Conservation (phyloP, 306 rosid genomes). For the Quercus robur region DNA sequence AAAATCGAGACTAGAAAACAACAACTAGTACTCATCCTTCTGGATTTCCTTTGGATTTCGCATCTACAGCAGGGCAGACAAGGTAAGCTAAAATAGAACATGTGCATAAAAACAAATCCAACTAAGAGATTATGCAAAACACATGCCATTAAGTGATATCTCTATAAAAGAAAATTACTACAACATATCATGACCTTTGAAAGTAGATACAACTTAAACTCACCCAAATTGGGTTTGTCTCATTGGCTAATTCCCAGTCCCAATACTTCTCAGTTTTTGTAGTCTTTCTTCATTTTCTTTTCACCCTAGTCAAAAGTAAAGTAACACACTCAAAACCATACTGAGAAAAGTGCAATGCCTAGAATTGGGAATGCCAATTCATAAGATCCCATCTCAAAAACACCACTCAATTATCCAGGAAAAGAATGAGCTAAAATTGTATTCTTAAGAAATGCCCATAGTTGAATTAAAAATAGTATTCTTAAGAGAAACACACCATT, state of each 20-base stretch:
- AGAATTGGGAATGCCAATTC: not conserved
- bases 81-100: not conserved
- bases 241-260: constrained; percentile 97
- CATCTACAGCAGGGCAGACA: constrained; percentile 57
- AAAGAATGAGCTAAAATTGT: not conserved
- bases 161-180: not conserved
- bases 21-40: constrained; percentile 69
- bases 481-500: too few relatives aligned
- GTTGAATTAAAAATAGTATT: too few relatives aligned
- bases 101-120: constrained; percentile 6
- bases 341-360: constrained; percentile 3
- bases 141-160: not conserved
- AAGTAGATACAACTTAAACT: constrained; percentile 35
- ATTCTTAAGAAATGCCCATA: too few relatives aligned
- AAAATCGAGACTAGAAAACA: not conserved
- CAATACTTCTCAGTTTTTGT: constrained; percentile 88
- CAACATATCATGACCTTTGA: not conserved
- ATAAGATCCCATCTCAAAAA: constrained; percentile 2
- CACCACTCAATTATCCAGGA: not conserved
- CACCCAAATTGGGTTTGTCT: constrained; percentile 98
- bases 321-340: constrained; percentile 2
- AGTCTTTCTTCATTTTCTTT: constrained; percentile 65
- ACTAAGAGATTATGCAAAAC: not conserved
- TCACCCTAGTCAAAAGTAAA: constrained; percentile 56
- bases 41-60: constrained; percentile 79